A percentile compares a stretch with the other conserved stretches of the same genome.
These are phyloP conservation scores for Apiospora sp. DNA, from an alignment of 2,329 filamentous ascomycete species.

Conservation along the genomic window DNA sequence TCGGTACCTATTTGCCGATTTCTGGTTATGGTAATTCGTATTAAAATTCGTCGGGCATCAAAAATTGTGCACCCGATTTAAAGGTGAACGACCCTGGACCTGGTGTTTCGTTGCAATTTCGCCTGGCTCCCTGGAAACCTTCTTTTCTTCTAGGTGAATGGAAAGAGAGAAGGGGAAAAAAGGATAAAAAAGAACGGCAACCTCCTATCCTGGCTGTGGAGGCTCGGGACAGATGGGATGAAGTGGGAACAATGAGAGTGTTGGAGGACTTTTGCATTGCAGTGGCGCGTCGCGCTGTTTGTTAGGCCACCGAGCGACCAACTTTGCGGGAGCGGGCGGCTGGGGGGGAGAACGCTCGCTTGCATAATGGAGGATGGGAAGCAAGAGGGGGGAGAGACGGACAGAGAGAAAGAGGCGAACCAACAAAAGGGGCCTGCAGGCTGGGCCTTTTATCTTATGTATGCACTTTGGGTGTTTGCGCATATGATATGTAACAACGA, in stretches of 20 bases:
- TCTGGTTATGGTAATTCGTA: constrained; percentile 10
- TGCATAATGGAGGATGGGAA: neutral
- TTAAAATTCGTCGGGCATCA: constrained; percentile 16
- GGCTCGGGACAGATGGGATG: constrained; percentile 17
- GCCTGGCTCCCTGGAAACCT: constrained; percentile 17
- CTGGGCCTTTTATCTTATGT: neutral
- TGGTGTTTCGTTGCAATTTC: constrained; percentile 20
- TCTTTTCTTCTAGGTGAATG: neutral
- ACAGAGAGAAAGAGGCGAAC: neutral
- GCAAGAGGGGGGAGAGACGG: neutral
- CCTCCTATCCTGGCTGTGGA: constrained; percentile 15
- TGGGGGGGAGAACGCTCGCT: neutral
- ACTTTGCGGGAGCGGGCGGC: neutral
- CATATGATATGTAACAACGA: constrained; percentile 16
- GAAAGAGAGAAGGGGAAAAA: neutral
- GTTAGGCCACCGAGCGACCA: constrained; percentile 15
- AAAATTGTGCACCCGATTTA: constrained; percentile 2
- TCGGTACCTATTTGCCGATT: constrained; percentile 1
- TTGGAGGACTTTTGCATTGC: constrained; percentile 8
- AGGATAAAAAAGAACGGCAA: constrained; percentile 7
- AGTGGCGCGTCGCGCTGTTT: constrained; percentile 16
- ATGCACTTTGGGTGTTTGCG: neutral
- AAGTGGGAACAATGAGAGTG: constrained; percentile 14
- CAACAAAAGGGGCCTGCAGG: constrained; percentile 8
- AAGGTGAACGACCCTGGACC: neutral